Base-by-base conservation (phyloP, 2,329 filamentous ascomycete genomes). In the Stromatinia cepivora region DNA sequence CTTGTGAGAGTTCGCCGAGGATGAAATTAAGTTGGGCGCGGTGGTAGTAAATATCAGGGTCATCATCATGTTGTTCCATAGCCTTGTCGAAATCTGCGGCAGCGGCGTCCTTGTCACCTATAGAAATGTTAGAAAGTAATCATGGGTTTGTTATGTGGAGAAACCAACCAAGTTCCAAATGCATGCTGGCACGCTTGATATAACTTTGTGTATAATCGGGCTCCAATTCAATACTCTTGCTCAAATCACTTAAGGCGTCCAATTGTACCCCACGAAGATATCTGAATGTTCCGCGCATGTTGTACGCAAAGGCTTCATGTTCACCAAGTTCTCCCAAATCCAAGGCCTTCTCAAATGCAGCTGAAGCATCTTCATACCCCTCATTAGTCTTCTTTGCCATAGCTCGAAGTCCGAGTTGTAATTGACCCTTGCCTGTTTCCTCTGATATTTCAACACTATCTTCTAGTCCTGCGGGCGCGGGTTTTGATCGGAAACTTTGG, bases 1-100 rank as follows among this genome's bases (percentile, higher is more conserved):
- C 95, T 75, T 96, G 92, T 69, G 90, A 88, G 75, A 97, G 97
- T 79, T 98, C 94, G 69, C 90, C 90, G 76, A 97, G 92, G 81
- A 99, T 98, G 83, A 99, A 99, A 84, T 97, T 94, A 31, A 98
- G 88, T 82, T 99, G 95, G 20, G 95, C 95, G 72, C 95, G 94
- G 85, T 99, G 95, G 84, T 99, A 99, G 86, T 94, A 99, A 79
- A 99, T 97, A 78, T 99, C 95, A 9, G 95, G 94, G 77, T 99
- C 95, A 68, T 91, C 86, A 75, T 88, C 86, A 82, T 97, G 94
- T 80, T 97, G 91, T 75, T 88, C 85, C 76, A 96, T 87, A 48
- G 95, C 95, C 76, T 90, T 87, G 73, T 91, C 90, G 77, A 99
- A 97, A 81, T 98, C 94, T 70, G 89, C 86, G 70, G 93, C 90